phyloP scores from a whole-genome alignment of 78 protist species.

The Dictyostelium purpureum region DNA sequence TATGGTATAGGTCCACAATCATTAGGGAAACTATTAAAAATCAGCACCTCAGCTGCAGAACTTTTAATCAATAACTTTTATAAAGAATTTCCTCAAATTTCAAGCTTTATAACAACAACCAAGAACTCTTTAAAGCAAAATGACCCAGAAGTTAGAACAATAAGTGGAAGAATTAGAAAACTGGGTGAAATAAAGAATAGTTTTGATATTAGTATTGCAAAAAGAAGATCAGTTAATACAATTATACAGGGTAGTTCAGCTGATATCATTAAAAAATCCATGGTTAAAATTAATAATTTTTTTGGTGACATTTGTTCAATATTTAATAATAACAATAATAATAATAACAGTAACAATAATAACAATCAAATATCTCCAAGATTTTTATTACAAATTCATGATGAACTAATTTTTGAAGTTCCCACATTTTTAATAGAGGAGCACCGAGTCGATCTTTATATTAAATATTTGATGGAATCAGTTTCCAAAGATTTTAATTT shows the following conservation, averaged over 20 bases:
- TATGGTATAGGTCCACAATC: slow-evolving; percentile 65
- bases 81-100: neutral
- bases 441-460: neutral
- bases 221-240: slow-evolving; percentile 59
- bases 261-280: slow-evolving; percentile 83
- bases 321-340: neutral
- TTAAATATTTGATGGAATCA: slow-evolving; percentile 23
- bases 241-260: slow-evolving; percentile 88
- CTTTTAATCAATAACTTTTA: neutral
- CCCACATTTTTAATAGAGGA: too few species aligned
- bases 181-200: neutral
- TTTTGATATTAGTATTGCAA: neutral
- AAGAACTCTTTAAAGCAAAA: neutral
- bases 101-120: neutral
- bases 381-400: slow-evolving; percentile 82
- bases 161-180: slow-evolving; percentile 39
- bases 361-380: slow-evolving; percentile 24
- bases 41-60: neutral
- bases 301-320: too few species aligned
- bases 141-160: neutral
- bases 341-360: neutral
- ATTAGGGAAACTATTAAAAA: neutral
- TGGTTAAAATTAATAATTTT: slow-evolving; percentile 42
- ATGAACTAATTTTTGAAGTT: slow-evolving; percentile 85
- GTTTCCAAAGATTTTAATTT: neutral